Conservation (phyloP, 345 rosid species). For the Syzygium aqueum region DNA sequence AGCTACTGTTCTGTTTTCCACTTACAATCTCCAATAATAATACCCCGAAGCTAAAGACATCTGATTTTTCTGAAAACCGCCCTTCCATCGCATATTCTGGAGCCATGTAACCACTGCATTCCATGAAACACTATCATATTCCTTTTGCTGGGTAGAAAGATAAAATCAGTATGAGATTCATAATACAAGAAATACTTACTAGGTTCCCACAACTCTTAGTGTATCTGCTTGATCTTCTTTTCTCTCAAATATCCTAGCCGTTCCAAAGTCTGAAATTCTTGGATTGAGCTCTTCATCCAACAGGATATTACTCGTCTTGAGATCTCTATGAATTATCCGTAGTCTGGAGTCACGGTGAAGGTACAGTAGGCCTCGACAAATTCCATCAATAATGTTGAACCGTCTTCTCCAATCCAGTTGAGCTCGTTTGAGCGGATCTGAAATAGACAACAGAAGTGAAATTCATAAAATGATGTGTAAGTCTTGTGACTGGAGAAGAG, state of each 20-base stretch:
- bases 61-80: conserved; percentile 9
- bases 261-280: conserved; percentile 40
- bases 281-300: conserved; percentile 39
- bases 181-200: conserved; percentile 11
- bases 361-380: conserved; percentile 35
- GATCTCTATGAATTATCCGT: conserved; percentile 36
- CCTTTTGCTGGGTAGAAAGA: too few relatives aligned
- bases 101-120: conserved; percentile 40
- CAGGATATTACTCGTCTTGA: conserved; percentile 35
- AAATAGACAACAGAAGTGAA: conserved; percentile 12
- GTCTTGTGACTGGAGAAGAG: background rate
- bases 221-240: conserved; percentile 32
- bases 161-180: background rate
- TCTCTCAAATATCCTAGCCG: conserved; percentile 27
- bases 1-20: conserved; percentile 24
- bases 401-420: conserved; percentile 29
- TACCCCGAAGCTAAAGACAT: conserved; percentile 38
- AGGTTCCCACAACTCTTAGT: conserved; percentile 32
- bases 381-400: conserved; percentile 31
- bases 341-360: conserved; percentile 44
- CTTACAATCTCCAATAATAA: conserved; percentile 33
- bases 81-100: conserved; percentile 33
- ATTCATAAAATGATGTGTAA: background rate
- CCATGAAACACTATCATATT: background rate
- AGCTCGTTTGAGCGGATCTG: conserved; percentile 14